phyloP scores from a whole-genome alignment of 1,139 yeast species.

The Casaregolazyma lundiana region DNA sequence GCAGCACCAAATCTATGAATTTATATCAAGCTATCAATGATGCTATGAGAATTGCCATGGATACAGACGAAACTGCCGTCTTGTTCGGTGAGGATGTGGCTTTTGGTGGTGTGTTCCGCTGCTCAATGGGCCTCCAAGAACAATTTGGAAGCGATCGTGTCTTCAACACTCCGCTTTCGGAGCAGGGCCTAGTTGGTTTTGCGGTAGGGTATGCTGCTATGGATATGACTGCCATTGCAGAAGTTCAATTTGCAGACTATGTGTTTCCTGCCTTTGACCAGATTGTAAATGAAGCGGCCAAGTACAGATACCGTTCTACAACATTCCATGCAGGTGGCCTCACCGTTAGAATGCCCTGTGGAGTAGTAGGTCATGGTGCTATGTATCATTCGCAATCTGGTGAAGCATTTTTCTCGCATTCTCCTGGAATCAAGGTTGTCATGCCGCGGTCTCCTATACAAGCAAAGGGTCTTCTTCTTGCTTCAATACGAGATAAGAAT shows the following conservation, averaged over 20 bases:
- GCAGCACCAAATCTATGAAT: constrained; percentile 29
- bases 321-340: constrained; percentile 32
- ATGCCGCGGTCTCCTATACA: constrained; percentile 36
- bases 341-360: constrained; percentile 37
- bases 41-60: constrained; percentile 33
- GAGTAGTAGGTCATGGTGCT: constrained; percentile 37
- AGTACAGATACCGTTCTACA: constrained; percentile 32
- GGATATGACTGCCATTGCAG: constrained; percentile 37
- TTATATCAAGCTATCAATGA: constrained; percentile 34
- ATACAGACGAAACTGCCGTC: constrained; percentile 34
- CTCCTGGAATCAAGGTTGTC: constrained; percentile 35
- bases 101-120: constrained; percentile 38
- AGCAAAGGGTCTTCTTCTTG: constrained; percentile 35
- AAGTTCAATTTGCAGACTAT: constrained; percentile 37
- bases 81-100: constrained; percentile 37
- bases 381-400: constrained; percentile 36
- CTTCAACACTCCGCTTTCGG: constrained; percentile 36
- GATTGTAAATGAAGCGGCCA: constrained; percentile 37
- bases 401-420: constrained; percentile 35
- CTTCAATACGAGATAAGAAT: constrained; percentile 31
- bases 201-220: constrained; percentile 36
- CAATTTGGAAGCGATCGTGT: constrained; percentile 35
- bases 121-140: constrained; percentile 37
- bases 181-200: constrained; percentile 36
- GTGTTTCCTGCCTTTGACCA: constrained; percentile 39